phyloP scores from a whole-genome alignment of 2,329 filamentous ascomycete species.

The Nemania abortiva region DNA sequence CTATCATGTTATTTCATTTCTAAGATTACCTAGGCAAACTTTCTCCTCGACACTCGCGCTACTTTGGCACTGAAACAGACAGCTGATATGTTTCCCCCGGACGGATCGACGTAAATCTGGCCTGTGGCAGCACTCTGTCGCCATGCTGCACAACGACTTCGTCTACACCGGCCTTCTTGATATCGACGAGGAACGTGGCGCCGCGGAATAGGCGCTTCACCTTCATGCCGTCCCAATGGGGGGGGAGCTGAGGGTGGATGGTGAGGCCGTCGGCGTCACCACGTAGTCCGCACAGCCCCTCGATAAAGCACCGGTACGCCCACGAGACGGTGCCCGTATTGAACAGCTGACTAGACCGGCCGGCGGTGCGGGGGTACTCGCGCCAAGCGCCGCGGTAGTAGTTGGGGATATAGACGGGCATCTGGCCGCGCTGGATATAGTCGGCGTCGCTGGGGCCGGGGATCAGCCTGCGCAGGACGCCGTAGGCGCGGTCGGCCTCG shows the following conservation, averaged over 20 bases:
- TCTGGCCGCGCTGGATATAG: conserved; percentile 64
- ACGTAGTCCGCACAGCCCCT: conserved; percentile 66
- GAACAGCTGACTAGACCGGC: conserved; percentile 68
- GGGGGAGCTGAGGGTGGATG: conserved; percentile 64
- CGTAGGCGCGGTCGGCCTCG: conserved; percentile 61
- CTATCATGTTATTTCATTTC: neutral
- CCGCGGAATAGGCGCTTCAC: conserved; percentile 63
- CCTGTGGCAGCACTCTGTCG: conserved; percentile 55
- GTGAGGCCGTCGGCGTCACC: conserved; percentile 62
- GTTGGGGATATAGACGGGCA: conserved; percentile 69
- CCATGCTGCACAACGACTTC: conserved; percentile 57
- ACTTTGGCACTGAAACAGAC: conserved; percentile 51
- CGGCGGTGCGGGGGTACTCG: conserved; percentile 63
- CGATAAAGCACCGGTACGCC: conserved; percentile 67
- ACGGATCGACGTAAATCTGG: conserved; percentile 57
- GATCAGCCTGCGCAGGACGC: conserved; percentile 64
- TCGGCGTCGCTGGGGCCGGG: conserved; percentile 65
- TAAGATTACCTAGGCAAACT: no score
- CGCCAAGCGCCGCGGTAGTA: conserved; percentile 67
- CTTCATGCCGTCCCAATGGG: conserved; percentile 61
- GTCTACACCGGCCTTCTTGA: conserved; percentile 56
- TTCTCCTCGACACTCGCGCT: neutral
- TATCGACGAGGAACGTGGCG: conserved; percentile 61
- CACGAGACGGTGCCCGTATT: conserved; percentile 70
- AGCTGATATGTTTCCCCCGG: conserved; percentile 60